Evolutionary conservation across 257 asterid genomes (phyloP), one percentile per base, ranked within the genome.

Genomic region (Euphrasia confusa): DNA sequence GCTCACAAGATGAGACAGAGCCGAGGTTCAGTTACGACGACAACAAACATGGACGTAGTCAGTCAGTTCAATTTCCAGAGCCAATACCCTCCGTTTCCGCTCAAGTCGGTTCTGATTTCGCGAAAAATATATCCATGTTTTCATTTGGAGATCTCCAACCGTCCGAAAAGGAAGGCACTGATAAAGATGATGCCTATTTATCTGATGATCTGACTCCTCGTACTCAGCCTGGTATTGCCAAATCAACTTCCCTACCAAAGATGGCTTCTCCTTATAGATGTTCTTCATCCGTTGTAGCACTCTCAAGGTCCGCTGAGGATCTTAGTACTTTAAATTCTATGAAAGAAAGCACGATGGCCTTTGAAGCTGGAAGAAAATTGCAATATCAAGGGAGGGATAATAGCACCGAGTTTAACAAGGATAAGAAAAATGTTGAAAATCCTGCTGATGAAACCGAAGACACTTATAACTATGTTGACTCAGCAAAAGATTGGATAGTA

Each of bases 401-500:
- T 37, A 60, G 71, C 74, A 61, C 61, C 55, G 66, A 58, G 54
- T 68, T 45, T 39, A 69, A 68, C 44, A 64, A 72, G 55, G 10
- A 37, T 11, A 37, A 37, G 42, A 71, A 66, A 58, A 50, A 56
- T 66, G 79, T 71, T 71, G 92, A 79, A 68, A 78, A 64, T 61
- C 82, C 64, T 62, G 84, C 71, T 65, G 82, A 78, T 72, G 94
- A 77, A 65, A 71, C 66, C 35, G 79, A 72, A 12, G 81, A 66
- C 53, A 57, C 71, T 58, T 80, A 77, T 76, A 81, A 79, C 78
- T 86, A 79, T 72, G 80, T 63, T 53, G 84, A 78, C 58, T 80
- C 86, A 12, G 84, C 97, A 39, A 89, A 85, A 75, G 88, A 93
- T 70, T 93, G 97, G 99, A 79, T 87, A 54, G 39, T 89, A 68